Conservation (phyloP, 1,284 basidiomycete species). For the Fomitiporia mediterranea region DNA sequence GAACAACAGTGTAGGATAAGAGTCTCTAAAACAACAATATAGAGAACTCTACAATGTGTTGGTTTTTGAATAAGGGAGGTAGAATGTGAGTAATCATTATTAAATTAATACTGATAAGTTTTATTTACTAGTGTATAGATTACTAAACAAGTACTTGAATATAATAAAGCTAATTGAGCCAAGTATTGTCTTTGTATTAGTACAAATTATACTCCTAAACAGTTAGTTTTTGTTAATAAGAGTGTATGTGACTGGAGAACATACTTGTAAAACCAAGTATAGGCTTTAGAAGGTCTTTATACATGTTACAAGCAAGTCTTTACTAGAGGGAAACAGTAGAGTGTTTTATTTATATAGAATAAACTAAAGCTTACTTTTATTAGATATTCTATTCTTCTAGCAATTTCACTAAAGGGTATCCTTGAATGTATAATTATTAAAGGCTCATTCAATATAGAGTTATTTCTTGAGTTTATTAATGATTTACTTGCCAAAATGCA, state of each 20-base stretch:
- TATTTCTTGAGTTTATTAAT: constrained; percentile 29
- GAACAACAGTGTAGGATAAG: constrained; percentile 12
- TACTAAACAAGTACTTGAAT: constrained; percentile 25
- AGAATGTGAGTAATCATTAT: no score
- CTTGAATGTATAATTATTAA: constrained; percentile 23
- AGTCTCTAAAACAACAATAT: constrained; percentile 24
- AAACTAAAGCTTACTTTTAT: constrained; percentile 14
- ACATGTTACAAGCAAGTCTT: constrained; percentile 30
- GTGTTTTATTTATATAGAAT: not conserved
- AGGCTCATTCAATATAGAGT: constrained; percentile 26
- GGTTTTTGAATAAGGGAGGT: constrained; percentile 28
- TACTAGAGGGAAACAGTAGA: constrained; percentile 30
- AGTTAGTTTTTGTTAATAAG: constrained; percentile 36
- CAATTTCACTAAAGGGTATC: constrained; percentile 30
- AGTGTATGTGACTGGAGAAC: constrained; percentile 28
- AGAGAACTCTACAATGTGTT: constrained; percentile 20
- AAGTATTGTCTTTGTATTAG: constrained; percentile 25
- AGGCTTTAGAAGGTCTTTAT: constrained; percentile 28
- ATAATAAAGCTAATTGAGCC: constrained; percentile 23
- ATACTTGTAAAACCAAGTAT: constrained; percentile 26
- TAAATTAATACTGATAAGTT: not conserved
- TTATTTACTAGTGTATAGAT: constrained; percentile 22
- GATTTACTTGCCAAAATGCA: constrained; percentile 31
- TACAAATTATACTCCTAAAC: constrained; percentile 25
- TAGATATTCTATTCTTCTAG: constrained; percentile 35